Evolutionary conservation across 1,284 basidiomycete genomes (phyloP).

Genomic region (Ustilago bromivora): DNA sequence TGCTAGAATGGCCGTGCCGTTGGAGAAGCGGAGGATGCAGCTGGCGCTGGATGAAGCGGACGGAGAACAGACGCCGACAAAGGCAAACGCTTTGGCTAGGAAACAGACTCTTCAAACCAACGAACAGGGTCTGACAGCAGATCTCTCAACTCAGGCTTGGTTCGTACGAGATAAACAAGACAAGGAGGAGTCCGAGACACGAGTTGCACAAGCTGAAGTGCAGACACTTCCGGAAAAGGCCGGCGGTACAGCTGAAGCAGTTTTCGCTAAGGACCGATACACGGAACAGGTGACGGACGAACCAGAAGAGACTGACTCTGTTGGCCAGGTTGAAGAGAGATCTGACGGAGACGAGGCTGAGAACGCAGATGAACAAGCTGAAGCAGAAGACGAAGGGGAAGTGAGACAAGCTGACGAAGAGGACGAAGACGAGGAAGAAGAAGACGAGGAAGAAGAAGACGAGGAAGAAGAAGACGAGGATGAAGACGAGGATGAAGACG

Average conservation of each 20-base stretch:
- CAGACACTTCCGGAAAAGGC: background rate
- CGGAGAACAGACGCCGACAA: conserved; percentile 47
- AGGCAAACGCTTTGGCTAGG: conserved; percentile 16
- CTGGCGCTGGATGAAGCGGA: conserved; percentile 27
- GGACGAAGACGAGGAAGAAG: conserved; percentile 5
- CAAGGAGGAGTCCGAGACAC: background rate
- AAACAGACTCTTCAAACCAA: conserved; percentile 1
- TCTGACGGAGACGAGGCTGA: background rate
- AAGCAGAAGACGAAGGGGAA: background rate
- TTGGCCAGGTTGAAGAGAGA: background rate
- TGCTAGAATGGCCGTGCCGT: conserved; percentile 22
- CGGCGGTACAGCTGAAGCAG: background rate
- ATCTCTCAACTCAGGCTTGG: background rate
- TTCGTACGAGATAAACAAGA: no score
- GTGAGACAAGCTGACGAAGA: background rate
- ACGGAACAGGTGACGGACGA: conserved; percentile 1
- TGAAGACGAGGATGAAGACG: conserved; percentile 81
- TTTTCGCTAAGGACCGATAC: background rate
- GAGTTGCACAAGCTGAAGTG: background rate
- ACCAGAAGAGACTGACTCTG: background rate
- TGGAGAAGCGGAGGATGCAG: conserved; percentile 28
- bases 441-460: background rate
- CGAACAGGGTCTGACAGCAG: background rate
- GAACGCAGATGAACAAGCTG: background rate
- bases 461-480: conserved; percentile 29